These are phyloP conservation scores for Nannizzia gypsea DNA, from an alignment of 2,329 filamentous ascomycete genomes.

Conservation along the genomic window DNA sequence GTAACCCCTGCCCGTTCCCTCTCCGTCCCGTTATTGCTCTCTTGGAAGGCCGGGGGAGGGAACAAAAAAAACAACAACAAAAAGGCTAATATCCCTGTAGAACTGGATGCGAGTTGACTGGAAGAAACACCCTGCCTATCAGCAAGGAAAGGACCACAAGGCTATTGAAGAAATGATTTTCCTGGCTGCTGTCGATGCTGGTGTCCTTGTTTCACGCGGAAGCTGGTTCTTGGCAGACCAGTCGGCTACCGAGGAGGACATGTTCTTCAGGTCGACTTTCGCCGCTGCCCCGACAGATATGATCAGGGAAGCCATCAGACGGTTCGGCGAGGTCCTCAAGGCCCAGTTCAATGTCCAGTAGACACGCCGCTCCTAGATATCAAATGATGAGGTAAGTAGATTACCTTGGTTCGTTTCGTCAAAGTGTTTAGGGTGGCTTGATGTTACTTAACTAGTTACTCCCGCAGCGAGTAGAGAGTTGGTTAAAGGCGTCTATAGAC, in stretches of 20 bases:
- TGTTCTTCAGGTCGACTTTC: constrained; percentile 87
- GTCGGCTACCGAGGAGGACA: constrained; percentile 44
- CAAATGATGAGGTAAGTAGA: background rate
- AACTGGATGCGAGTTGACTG: constrained; percentile 40
- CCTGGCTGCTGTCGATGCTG: constrained; percentile 58
- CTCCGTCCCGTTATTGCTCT: too few species aligned
- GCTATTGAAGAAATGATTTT: constrained; percentile 79
- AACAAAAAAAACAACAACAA: background rate
- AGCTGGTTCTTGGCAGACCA: constrained; percentile 83
- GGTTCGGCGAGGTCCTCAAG: constrained; percentile 65
- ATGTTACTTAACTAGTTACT: background rate
- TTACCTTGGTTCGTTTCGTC: background rate
- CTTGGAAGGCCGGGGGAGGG: too few species aligned
- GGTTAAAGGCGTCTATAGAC: background rate
- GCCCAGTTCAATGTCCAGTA: constrained; percentile 37
- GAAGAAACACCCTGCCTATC: constrained; percentile 33
- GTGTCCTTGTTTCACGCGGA: constrained; percentile 70
- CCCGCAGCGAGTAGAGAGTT: too few species aligned
- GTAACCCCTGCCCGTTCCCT: background rate
- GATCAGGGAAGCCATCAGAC: constrained; percentile 58
- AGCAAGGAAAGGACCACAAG: constrained; percentile 28
- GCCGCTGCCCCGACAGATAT: constrained; percentile 62
- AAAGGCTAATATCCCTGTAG: constrained; percentile 11
- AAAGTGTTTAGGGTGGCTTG: background rate
- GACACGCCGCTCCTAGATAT: background rate